A percentile compares a stretch with the other conserved stretches of the same genome.
Conservation (phyloP, 768 basidiomycete genomes). For the Mrakia frigida region DNA sequence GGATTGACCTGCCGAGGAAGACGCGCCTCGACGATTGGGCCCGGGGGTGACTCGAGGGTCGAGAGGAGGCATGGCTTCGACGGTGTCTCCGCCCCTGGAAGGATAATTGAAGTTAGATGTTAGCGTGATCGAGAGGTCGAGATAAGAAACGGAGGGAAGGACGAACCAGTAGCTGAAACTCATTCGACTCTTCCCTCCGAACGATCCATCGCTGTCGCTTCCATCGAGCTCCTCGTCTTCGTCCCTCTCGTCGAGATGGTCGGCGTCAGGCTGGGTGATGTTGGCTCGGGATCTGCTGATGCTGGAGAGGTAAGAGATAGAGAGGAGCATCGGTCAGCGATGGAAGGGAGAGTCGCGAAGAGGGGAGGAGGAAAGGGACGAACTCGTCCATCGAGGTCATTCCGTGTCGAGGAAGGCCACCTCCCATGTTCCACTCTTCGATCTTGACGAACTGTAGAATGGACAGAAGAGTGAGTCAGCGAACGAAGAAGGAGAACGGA, state of each 20-base stretch:
- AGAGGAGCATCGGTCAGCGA: slow-evolving; percentile 6
- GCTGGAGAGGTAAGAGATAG: slow-evolving; percentile 40
- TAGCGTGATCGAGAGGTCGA: too few species aligned
- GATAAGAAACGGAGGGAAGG: not conserved
- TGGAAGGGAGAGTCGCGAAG: not conserved
- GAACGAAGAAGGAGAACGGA: not conserved
- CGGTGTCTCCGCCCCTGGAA: slow-evolving; percentile 39
- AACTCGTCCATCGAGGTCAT: slow-evolving; percentile 75
- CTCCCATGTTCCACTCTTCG: slow-evolving; percentile 41
- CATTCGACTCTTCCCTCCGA: slow-evolving; percentile 40
- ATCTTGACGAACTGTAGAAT: slow-evolving; percentile 66
- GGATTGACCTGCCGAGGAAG: slow-evolving; percentile 25
- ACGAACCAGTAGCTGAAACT: slow-evolving; percentile 37
- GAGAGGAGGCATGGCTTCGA: slow-evolving; percentile 40
- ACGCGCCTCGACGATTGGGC: slow-evolving; percentile 35
- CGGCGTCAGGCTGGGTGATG: slow-evolving; percentile 61
- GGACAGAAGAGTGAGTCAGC: not conserved
- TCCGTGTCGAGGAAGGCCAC: slow-evolving; percentile 30
- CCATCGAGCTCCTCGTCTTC: slow-evolving; percentile 58
- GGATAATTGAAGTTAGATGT: not conserved
- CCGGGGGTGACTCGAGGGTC: slow-evolving; percentile 46
- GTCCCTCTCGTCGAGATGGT: slow-evolving; percentile 53
- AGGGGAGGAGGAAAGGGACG: slow-evolving; percentile 41
- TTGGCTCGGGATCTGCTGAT: slow-evolving; percentile 54
- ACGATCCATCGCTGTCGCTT: slow-evolving; percentile 56